Base-by-base conservation (phyloP, 768 basidiomycete genomes). In the Tulasnella sp. region DNA sequence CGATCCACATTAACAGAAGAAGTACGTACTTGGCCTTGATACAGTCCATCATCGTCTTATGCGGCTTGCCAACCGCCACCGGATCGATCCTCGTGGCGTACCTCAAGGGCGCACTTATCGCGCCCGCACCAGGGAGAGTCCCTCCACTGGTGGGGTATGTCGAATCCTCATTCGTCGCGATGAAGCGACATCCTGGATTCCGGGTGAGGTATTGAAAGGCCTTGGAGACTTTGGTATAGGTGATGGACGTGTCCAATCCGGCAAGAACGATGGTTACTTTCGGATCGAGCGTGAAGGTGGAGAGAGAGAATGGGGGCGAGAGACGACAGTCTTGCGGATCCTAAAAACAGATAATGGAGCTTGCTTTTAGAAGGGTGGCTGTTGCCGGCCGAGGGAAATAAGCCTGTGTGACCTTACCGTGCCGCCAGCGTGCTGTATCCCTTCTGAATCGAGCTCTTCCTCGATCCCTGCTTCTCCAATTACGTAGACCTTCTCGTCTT, bases 141-240 rank as follows among this genome's bases (percentile, higher is more conserved):
- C 78, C 74, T 9, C 19, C 19, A 34, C 30, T 46, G 24, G 71
- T 66, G 4, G 93, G 96, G 74, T 81, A 98, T 12, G 92, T 97
- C 63, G 88, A 85, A 67, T 98, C 94, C 54, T 84, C 84, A 68
- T 97, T 97, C 2, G 94, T 97, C 38, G 81, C 84, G 61, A 99
- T 79, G 72, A 98, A 97, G 34, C 77, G 78, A 66, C 88, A 91
- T 21, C 73, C 83, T 19, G 82, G 78, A 71, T 89, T 85, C n/a
- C 81, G 79, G 42, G 79, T 82, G 52, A 98, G 77, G 71, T 93
- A 94, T 66, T 86, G 82, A 72, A 88, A 90, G 3, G 92, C 96
- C 71, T 92, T 94, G 10, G 85, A 87, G 54, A 90, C 74, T 73
- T 99, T 99, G 56, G 87, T 90, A 74, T 98, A 99, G 72, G 90